Conservation (phyloP, 495 filamentous ascomycete species). For the Sphaerosporella brunnea region DNA sequence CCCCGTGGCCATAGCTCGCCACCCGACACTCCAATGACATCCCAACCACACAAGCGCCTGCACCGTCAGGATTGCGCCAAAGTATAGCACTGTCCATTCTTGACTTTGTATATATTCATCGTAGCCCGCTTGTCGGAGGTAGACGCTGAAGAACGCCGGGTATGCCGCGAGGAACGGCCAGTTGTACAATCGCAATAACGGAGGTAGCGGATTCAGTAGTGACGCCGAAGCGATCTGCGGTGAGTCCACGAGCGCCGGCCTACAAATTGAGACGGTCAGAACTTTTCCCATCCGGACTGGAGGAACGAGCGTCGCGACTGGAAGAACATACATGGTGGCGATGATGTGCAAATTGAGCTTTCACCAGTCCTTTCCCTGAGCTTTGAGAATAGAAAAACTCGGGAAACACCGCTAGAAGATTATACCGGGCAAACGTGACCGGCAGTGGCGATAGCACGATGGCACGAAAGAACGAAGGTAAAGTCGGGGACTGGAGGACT, state of each 20-base stretch:
- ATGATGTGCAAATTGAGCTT: not conserved
- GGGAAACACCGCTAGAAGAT: not conserved
- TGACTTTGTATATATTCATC: conserved; percentile 68
- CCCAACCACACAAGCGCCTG: conserved; percentile 87
- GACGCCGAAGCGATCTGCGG: conserved; percentile 73
- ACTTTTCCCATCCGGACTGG: not conserved
- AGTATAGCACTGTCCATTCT: conserved; percentile 96
- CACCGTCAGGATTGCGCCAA: conserved; percentile 64
- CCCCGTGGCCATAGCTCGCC: conserved; percentile 66
- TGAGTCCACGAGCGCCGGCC: conserved; percentile 72
- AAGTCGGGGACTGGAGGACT: not conserved
- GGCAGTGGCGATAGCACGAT: not conserved
- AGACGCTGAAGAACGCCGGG: conserved; percentile 76
- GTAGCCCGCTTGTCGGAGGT: conserved; percentile 65
- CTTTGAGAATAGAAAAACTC: not conserved
- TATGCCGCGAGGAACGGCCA: conserved; percentile 85
- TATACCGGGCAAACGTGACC: not conserved
- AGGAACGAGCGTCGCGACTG: not conserved
- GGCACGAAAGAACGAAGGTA: not conserved
- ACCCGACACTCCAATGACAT: conserved; percentile 90
- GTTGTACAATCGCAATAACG: conserved; percentile 66
- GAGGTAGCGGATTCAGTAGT: conserved; percentile 72
- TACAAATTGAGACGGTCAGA: conserved; percentile 12
- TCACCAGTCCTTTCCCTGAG: not conserved
- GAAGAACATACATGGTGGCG: conserved; percentile 5